phyloP scores from a whole-genome alignment of 345 rosid species.

The Sonneratia alba region DNA sequence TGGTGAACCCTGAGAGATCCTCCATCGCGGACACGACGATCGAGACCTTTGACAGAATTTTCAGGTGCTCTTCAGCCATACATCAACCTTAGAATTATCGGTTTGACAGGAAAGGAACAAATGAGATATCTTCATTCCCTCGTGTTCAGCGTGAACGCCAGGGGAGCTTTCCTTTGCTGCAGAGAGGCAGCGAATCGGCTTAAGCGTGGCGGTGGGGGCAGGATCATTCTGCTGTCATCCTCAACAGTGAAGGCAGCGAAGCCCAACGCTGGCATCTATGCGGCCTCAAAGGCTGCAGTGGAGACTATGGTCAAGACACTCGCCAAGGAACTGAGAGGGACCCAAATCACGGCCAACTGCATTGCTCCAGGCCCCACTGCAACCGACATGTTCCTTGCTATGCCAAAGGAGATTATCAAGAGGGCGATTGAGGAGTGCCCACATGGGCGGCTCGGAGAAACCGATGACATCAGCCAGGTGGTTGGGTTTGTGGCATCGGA shows the following conservation, averaged over 20 bases:
- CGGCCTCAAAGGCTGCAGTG: slow-evolving; percentile 15
- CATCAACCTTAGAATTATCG: too few species aligned
- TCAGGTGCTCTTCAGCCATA: slow-evolving; percentile 15
- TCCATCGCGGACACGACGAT: slow-evolving; percentile 18
- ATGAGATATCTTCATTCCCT: too few species aligned
- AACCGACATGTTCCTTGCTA: slow-evolving; percentile 11
- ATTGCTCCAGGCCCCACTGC: slow-evolving; percentile 8
- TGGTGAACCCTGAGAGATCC: slow-evolving; percentile 19
- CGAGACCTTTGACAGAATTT: slow-evolving; percentile 25
- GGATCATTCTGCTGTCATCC: slow-evolving; percentile 10
- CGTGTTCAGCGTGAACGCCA: slow-evolving; percentile 1
- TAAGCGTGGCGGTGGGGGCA: slow-evolving; percentile 14
- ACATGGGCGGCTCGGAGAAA: slow-evolving; percentile 6
- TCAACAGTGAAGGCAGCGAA: slow-evolving; percentile 3
- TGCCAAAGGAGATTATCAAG: slow-evolving; percentile 9
- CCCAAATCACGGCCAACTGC: slow-evolving; percentile 9
- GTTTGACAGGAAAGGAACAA: too few species aligned
- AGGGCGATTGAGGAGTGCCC: slow-evolving; percentile 1
- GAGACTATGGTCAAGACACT: slow-evolving; percentile 13
- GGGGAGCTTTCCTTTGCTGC: slow-evolving; percentile 15
- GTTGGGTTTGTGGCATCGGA: slow-evolving; percentile 15
- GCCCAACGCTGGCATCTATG: not conserved
- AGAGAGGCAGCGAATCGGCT: not conserved
- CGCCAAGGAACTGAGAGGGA: slow-evolving; percentile 20
- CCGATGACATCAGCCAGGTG: slow-evolving; percentile 9